phyloP scores from a whole-genome alignment of 371 early-diverging fungal species.

The Rhizopus delemar region DNA sequence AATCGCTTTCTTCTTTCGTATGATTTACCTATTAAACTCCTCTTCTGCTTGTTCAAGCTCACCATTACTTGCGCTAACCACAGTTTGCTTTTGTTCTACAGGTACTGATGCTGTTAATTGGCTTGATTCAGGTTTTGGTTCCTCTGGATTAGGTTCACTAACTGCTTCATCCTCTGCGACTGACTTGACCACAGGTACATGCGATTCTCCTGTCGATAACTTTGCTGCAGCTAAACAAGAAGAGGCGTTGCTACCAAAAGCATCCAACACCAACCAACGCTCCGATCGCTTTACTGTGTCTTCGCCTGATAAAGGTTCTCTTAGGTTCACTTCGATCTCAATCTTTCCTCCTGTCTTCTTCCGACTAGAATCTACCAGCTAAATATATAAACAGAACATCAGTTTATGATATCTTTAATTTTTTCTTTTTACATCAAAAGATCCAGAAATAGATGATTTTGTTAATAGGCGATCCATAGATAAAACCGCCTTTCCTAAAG shows the following conservation, averaged over 20 bases:
- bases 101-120: background rate
- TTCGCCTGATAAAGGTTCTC: conserved; percentile 64
- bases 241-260: conserved; percentile 36
- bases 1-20: background rate
- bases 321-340: conserved; percentile 66
- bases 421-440: conserved; percentile 59
- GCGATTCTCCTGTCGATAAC: conserved; percentile 26
- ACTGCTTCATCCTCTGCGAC: too few species aligned
- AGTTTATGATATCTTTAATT: background rate
- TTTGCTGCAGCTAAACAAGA: conserved; percentile 23
- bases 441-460: conserved; percentile 68
- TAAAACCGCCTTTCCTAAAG: conserved; percentile 64
- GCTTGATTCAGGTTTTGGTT: background rate
- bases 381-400: conserved; percentile 1
- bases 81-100: background rate
- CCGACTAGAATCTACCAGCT: conserved; percentile 70
- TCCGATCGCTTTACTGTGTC: conserved; percentile 65
- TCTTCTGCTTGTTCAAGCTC: conserved; percentile 55
- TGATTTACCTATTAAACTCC: conserved; percentile 46
- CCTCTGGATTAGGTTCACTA: too few species aligned
- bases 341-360: conserved; percentile 70
- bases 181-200: background rate
- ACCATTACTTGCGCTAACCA: conserved; percentile 11
- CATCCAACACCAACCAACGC: conserved; percentile 73
- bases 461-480: conserved; percentile 60